Evolutionary conservation across 164 flowering plant genomes (phyloP).

Genomic region (Chimonanthus salicifolius): DNA sequence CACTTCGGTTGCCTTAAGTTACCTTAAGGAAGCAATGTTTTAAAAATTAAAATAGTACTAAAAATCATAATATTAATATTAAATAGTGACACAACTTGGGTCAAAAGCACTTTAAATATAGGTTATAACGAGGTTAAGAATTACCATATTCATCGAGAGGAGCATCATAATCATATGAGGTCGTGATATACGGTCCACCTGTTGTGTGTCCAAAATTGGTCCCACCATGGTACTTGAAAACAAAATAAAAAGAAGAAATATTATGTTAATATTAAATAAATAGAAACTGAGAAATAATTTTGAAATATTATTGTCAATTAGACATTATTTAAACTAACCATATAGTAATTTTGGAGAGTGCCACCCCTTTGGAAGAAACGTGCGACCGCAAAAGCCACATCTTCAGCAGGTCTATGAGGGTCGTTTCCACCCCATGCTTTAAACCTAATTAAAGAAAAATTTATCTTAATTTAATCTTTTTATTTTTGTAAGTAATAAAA

Average conservation of each 20-base stretch:
- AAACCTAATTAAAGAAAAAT: conserved; percentile 19
- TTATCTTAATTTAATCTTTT: neutral
- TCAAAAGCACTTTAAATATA: too few species aligned
- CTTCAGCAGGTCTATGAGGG: conserved; percentile 62
- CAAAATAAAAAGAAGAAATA: neutral
- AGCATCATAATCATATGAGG: conserved; percentile 44
- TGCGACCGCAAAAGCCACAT: conserved; percentile 61
- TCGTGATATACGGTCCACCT: conserved; percentile 39
- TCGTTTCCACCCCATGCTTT: conserved; percentile 31
- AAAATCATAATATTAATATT: neutral
- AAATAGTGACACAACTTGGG: too few species aligned
- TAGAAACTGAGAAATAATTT: neutral
- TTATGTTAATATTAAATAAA: neutral
- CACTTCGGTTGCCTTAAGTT: conserved; percentile 38
- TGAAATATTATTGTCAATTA: neutral
- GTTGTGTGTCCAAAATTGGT: conserved; percentile 39
- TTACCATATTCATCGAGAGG: conserved; percentile 45
- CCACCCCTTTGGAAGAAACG: conserved; percentile 56
- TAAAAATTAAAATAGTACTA: neutral
- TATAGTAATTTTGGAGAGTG: conserved; percentile 62
- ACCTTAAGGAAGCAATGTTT: conserved; percentile 14
- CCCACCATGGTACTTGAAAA: conserved; percentile 39
- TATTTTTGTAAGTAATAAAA: neutral
- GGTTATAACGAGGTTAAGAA: neutral
- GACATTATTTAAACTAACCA: conserved; percentile 23